phyloP scores from a whole-genome alignment of 169 alveolate species.

The Plasmodium billcollinsi region DNA sequence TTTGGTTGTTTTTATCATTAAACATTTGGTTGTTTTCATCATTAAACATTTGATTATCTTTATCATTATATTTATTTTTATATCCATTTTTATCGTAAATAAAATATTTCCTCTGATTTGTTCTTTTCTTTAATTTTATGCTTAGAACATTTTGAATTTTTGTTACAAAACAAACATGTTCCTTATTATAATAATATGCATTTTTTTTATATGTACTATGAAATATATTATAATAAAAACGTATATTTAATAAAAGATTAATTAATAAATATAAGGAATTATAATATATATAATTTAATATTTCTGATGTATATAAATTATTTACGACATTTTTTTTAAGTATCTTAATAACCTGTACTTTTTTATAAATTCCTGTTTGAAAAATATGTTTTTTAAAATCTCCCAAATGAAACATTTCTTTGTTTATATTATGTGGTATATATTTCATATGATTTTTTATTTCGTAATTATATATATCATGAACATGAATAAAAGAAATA shows the following conservation, averaged over 20 bases:
- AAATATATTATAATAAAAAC: conserved; percentile 33
- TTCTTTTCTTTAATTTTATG: neutral
- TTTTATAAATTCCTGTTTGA: conserved; percentile 60
- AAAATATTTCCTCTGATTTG: neutral
- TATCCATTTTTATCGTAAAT: neutral
- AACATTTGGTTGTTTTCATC: neutral
- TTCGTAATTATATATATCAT: conserved; percentile 35
- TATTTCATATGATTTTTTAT: conserved; percentile 57
- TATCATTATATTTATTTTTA: neutral
- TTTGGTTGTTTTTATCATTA: neutral
- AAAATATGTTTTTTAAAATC: conserved; percentile 57
- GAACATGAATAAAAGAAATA: neutral
- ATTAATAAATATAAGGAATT: conserved; percentile 43
- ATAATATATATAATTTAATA: conserved; percentile 53
- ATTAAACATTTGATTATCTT: neutral
- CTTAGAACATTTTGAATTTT: neutral
- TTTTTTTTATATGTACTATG: conserved; percentile 28
- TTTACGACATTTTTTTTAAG: conserved; percentile 25
- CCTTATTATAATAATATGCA: neutral
- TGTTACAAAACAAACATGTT: neutral
- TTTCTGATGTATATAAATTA: conserved; percentile 62
- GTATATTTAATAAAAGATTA: conserved; percentile 35
- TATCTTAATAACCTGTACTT: conserved; percentile 51
- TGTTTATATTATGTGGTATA: conserved; percentile 43
- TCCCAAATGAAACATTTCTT: conserved; percentile 34